These are phyloP conservation scores for Suhomyces canberraensis DNA, from an alignment of 805 yeast species.

Conservation along the genomic window DNA sequence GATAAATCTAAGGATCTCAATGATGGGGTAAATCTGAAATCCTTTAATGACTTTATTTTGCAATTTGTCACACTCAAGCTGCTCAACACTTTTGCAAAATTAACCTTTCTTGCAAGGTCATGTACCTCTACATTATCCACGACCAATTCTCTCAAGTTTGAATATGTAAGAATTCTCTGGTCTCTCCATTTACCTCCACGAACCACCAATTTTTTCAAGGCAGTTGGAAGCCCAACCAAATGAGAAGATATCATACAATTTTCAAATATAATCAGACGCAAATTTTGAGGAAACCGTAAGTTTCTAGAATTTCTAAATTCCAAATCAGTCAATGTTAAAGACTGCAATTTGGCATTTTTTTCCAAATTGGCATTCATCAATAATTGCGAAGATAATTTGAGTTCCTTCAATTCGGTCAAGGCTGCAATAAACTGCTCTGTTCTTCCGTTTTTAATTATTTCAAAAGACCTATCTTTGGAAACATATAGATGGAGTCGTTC, in stretches of 20 bases:
- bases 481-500: conserved; percentile 7
- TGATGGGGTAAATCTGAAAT: conserved; percentile 1
- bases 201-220: conserved; percentile 5
- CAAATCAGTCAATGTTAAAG: conserved; percentile 7
- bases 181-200: conserved; percentile 11
- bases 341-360: conserved; percentile 6
- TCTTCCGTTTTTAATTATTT: conserved; percentile 5
- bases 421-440: conserved; percentile 6
- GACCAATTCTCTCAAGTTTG: conserved; percentile 7
- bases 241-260: conserved; percentile 11
- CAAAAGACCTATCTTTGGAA: conserved; percentile 3
- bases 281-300: conserved; percentile 5
- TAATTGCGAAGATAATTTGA: conserved; percentile 6
- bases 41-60: conserved; percentile 4
- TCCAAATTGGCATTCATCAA: conserved; percentile 6
- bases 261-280: conserved; percentile 6
- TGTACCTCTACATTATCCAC: conserved; percentile 8
- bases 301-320: conserved; percentile 5
- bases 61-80: conserved; percentile 5
- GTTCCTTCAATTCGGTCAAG: conserved; percentile 6
- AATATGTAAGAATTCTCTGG: conserved; percentile 4
- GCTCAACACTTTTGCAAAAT: conserved; percentile 1
- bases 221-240: conserved; percentile 6
- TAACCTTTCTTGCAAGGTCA: conserved; percentile 5
- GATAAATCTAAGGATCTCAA: conserved; percentile 5